phyloP scores from a whole-genome alignment of 2,329 filamentous ascomycete species.

The Sporothrix euskadiensis region DNA sequence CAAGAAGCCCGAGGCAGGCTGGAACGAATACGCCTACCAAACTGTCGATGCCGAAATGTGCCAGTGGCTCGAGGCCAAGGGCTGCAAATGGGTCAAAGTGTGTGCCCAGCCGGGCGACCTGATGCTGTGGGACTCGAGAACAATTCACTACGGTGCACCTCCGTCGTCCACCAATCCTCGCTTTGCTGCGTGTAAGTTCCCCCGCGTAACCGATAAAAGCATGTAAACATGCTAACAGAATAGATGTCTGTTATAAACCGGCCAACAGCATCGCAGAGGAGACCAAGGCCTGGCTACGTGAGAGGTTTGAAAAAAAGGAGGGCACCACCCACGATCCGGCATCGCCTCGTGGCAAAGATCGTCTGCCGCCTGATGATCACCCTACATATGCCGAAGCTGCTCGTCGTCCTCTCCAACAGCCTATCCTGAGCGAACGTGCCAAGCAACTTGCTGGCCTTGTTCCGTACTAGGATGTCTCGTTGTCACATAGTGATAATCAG shows the following conservation, averaged over 20 bases:
- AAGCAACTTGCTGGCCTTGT: not conserved
- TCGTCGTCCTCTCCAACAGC: not conserved
- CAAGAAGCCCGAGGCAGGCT: not conserved
- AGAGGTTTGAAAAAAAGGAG: not conserved
- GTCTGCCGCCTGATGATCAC: not conserved
- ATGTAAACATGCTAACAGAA: too few species aligned
- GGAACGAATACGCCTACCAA: not conserved
- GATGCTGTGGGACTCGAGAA: slow-evolving; percentile 15
- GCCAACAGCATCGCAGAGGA: not conserved
- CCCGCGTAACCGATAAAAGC: too few species aligned
- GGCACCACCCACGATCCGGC: not conserved
- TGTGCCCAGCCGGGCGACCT: slow-evolving; percentile 21
- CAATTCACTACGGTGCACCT: not conserved
- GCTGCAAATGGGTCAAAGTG: slow-evolving; percentile 19
- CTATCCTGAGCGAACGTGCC: not conserved
- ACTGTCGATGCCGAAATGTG: slow-evolving; percentile 8
- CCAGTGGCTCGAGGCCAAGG: slow-evolving; percentile 15
- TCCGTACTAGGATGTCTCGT: not conserved
- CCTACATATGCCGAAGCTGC: not conserved
- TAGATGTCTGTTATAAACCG: not conserved
- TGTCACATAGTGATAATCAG: too few species aligned
- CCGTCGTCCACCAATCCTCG: not conserved
- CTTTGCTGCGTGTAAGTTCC: not conserved
- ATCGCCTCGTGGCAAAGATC: not conserved
- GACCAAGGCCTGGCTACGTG: not conserved